Evolutionary conservation across 306 rosid species (phyloP), one percentile per base, ranked within the genome.

Genomic region (Prunus salicina): DNA sequence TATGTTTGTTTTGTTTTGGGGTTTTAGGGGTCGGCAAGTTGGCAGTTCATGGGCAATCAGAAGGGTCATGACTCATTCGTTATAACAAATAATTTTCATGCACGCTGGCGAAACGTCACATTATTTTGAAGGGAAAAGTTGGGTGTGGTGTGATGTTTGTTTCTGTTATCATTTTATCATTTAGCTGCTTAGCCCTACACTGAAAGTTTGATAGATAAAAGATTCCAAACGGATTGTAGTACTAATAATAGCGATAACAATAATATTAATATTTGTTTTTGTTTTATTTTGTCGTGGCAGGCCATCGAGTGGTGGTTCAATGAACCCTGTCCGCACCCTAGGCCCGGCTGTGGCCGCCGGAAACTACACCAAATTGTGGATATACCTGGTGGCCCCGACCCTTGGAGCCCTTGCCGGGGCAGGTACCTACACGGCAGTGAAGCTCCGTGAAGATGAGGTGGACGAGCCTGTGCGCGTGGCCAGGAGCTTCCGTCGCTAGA

Each of bases 321-420:
- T 95, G 98, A 95, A 95, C 69, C 98, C 97, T 3, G 98, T 95
- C 72, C 87, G 98, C n/a, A 95, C 98, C 11, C 82, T 95, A 41
- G 97, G 98, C 18, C 97, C 98, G 9, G 98, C 98, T 0, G 83
- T 95, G 25, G 98, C 98, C 0, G 96, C 97, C 2, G 96, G 96
- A 64, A 90, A 90, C 71, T 95, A 85, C 81, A 87, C 70, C 61
- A 77, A 77, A 8, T 6, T 95, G 45, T 95, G 98, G 98, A 12
- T 95, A 22, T 95, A 86, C 81, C 57, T 95, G 82, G 88, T 92
- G 78, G 97, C 98, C 0, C 98, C 93, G 0, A 90, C 97, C 1
- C 89, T 92, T 0, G 98, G 98, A 57, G 97, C 96, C 1, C 74
- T 95, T 0, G 90, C 89, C 1, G 98, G 98, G 34, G 90, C 98